Evolutionary conservation across 352 stramenopile species (phyloP), one percentile per base, ranked within the genome.

Genomic region (Nothophytophthora sp.): DNA sequence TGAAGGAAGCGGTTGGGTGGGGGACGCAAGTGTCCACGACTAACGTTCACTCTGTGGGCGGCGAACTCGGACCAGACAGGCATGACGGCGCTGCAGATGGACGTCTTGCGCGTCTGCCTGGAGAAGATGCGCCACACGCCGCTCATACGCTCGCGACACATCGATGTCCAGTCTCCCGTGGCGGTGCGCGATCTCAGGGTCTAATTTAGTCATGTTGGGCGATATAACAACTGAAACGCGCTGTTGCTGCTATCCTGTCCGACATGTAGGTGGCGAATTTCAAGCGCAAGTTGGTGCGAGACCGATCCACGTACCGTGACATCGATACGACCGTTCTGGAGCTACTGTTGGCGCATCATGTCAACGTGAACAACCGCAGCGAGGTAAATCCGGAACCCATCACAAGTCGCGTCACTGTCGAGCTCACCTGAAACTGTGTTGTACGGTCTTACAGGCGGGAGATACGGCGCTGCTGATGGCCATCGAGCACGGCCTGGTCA

Each of bases 91-190:
- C 58, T 76, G 12, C 50, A 73, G 34, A 55, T 69, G 29, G 59
- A 70, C 20, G 38, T 76, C 5, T 23, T 67, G 24, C 62, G 63
- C n/a, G 58, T 69, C 1, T 60, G 50, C 18, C 53, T 76, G 44
- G 42, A 63, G 34, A 58, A 55, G n/a, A 76, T 76, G 67, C 59
- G 58, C 11, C 57, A 50, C 18, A 60, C 57, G 19, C 62, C 62
- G 18, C 44, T 76, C 15, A 32, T 60, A 18, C 58, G 67, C n/a
- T 48, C 54, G 16, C 54, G 39, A 15, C 50, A 50, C 48, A 60
- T 70, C 29, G 58, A 76, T 36, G 50, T 72, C 9, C 46, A 28
- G 27, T 70, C 54, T 13, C 50, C 51, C 11, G 54, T 63, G 2
- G 62, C 53, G 25, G 66, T 76, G 52, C 29, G 13, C 24, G 8